A percentile compares a stretch with the other conserved stretches of the same genome.
Conservation (phyloP, 2,329 filamentous ascomycete species). For the Fusarium mangiferae region DNA sequence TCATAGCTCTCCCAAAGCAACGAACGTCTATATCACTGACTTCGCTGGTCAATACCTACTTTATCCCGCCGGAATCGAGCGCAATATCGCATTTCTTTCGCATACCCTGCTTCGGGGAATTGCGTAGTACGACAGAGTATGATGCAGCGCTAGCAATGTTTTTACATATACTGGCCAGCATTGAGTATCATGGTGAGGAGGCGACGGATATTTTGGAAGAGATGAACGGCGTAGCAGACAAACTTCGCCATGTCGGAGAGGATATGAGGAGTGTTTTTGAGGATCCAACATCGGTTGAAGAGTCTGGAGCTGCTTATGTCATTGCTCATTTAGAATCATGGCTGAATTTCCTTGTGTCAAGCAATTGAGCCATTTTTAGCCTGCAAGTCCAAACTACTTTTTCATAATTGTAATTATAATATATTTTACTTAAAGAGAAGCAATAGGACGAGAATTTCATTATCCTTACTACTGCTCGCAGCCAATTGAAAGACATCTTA, state of each 20-base stretch:
- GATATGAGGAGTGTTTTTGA: neutral
- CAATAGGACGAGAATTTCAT: rapidly evolving
- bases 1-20: neutral
- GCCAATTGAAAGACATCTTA: neutral
- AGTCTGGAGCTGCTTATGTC: neutral
- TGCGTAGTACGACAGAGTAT: neutral
- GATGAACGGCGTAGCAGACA: neutral
- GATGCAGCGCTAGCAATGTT: neutral
- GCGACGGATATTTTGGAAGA: neutral
- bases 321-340: neutral
- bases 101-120: neutral
- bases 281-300: neutral
- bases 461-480: neutral
- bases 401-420: neutral
- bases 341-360: neutral
- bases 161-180: neutral
- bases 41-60: neutral
- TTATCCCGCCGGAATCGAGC: neutral
- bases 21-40: neutral
- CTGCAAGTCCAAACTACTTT: rapidly evolving
- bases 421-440: rapidly evolving
- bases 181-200: neutral
- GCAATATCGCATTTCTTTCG: neutral
- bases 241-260: neutral
- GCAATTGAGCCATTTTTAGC: neutral